A percentile compares a stretch with the other conserved stretches of the same genome.
phyloP scores from a whole-genome alignment of 73 alveolate species.

The Tetrahymena malaccensis region DNA sequence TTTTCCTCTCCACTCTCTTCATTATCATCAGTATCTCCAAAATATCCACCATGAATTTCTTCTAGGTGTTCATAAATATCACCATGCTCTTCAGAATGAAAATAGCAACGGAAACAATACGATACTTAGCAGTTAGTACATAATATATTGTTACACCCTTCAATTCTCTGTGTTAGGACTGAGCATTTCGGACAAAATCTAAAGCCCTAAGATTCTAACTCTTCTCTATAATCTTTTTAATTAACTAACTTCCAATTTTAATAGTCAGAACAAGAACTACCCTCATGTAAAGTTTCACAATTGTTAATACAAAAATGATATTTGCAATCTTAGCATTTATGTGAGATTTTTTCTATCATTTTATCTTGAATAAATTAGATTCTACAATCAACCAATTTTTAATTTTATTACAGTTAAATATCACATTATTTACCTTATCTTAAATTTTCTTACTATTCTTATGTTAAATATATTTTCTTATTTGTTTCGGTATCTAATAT shows the following conservation, averaged over 20 bases:
- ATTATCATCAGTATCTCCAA: neutral
- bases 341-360: neutral
- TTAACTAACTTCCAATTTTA: neutral
- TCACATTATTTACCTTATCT: neutral
- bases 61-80: neutral
- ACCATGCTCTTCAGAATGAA: neutral
- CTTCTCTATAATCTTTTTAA: neutral
- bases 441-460: neutral
- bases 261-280: neutral
- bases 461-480: too few relatives aligned
- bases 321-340: neutral
- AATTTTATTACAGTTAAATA: too few relatives aligned
- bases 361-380: neutral
- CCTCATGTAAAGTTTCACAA: neutral
- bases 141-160: neutral
- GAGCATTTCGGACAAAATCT: neutral
- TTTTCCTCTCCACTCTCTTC: neutral
- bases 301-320: neutral
- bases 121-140: neutral
- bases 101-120: neutral
- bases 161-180: neutral
- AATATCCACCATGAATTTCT: neutral
- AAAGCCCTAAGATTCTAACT: neutral
- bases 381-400: neutral
- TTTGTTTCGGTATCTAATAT: neutral